Conservation (phyloP, 2,329 filamentous ascomycete species). For the Sarocladium strictum region DNA sequence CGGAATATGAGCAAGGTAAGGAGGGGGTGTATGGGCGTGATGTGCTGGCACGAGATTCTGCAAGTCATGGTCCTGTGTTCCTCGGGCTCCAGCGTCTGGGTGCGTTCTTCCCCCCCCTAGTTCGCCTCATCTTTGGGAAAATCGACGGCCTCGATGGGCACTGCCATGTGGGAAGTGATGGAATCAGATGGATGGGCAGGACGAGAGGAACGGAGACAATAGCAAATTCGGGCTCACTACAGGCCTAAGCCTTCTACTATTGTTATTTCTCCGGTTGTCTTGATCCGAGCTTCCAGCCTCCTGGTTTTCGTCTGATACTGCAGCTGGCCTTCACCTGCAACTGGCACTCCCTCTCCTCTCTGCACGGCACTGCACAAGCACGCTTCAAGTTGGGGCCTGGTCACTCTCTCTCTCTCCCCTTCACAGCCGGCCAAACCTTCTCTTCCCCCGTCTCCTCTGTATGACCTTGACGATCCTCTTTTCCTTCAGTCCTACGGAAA, state of each 20-base stretch:
- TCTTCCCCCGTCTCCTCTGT: background rate
- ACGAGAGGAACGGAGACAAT: background rate
- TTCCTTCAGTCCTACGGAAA: background rate
- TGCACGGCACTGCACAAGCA: background rate
- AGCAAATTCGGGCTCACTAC: background rate
- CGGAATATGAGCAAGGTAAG: too few species aligned
- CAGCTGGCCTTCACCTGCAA: conserved; percentile 3
- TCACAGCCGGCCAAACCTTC: background rate
- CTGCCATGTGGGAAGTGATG: background rate
- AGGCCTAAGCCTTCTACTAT: background rate
- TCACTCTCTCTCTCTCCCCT: background rate
- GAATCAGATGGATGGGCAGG: too few species aligned
- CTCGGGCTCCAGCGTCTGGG: background rate
- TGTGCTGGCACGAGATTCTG: conserved; percentile 7
- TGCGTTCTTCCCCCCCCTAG: background rate
- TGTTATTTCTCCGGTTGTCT: background rate
- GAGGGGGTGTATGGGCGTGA: background rate
- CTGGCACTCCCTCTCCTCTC: background rate
- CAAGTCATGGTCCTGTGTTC: background rate
- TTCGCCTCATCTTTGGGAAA: too few species aligned
- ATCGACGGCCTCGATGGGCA: too few species aligned
- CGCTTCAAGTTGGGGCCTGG: background rate
- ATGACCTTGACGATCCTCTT: background rate
- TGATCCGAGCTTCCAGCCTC: background rate
- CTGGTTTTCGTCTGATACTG: conserved; percentile 1